A percentile compares a stretch with the other conserved stretches of the same genome.
Evolutionary conservation across 768 basidiomycete genomes (phyloP).

Genomic region (Russula dissimulans): DNA sequence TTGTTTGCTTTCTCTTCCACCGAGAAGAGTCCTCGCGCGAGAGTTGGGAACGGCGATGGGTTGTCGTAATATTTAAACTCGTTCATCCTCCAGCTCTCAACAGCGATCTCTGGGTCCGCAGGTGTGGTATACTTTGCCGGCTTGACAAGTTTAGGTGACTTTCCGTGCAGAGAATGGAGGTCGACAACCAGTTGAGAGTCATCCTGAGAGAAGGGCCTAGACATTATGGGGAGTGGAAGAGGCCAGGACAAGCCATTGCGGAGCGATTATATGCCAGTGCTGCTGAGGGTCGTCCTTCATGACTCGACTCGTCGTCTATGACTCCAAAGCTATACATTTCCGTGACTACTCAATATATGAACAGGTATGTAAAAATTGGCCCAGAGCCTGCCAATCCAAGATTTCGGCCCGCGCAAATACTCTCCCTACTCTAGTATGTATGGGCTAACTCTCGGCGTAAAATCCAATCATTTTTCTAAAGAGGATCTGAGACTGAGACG

Average conservation of each 20-base stretch:
- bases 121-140: constrained; percentile 49
- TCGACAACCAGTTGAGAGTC: constrained; percentile 54
- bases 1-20: constrained; percentile 32
- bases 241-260: not conserved
- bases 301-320: too few relatives aligned
- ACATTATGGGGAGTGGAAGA: constrained; percentile 18
- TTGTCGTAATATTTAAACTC: constrained; percentile 90
- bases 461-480: too few relatives aligned
- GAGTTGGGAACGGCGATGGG: constrained; percentile 86
- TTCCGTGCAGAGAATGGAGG: constrained; percentile 44
- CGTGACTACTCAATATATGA: too few relatives aligned
- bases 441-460: too few relatives aligned
- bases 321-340: too few relatives aligned
- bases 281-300: too few relatives aligned
- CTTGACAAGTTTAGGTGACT: constrained; percentile 55
- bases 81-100: constrained; percentile 96
- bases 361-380: too few relatives aligned
- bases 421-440: too few relatives aligned
- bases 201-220: constrained; percentile 24
- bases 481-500: too few relatives aligned
- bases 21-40: constrained; percentile 89
- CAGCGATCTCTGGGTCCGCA: constrained; percentile 40
- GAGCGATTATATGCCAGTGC: not conserved
- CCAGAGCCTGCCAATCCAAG: too few relatives aligned
- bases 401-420: too few relatives aligned